A percentile compares a stretch with the other conserved stretches of the same genome.
Conservation (phyloP, 164 flowering plant genomes). For the Santalum album region DNA sequence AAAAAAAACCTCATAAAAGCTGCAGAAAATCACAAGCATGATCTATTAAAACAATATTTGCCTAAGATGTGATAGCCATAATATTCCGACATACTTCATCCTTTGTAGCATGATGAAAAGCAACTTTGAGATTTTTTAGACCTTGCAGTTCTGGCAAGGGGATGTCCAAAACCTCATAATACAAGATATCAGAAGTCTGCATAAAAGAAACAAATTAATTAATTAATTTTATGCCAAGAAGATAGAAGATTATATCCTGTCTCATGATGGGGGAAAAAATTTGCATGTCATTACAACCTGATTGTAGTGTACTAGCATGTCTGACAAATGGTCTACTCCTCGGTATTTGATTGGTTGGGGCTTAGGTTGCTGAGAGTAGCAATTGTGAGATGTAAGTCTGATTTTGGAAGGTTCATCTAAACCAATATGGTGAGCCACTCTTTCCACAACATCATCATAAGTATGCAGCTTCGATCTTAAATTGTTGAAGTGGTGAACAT, state of each 20-base stretch:
- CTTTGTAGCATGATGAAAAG: constrained; percentile 8
- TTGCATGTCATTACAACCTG: constrained; percentile 41
- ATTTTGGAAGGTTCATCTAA: constrained; percentile 91
- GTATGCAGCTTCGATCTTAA: constrained; percentile 69
- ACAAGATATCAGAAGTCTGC: constrained; percentile 7
- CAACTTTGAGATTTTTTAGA: constrained; percentile 6
- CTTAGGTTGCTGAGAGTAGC: constrained; percentile 94
- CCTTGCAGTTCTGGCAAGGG: constrained; percentile 8
- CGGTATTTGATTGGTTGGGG: constrained; percentile 86
- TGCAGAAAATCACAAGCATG: not conserved
- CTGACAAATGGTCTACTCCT: constrained; percentile 76
- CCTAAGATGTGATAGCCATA: not conserved
- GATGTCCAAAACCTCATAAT: constrained; percentile 7
- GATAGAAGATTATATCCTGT: not conserved
- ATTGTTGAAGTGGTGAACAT: not conserved
- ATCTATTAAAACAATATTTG: not conserved
- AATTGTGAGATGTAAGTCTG: constrained; percentile 86
- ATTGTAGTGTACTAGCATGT: constrained; percentile 86
- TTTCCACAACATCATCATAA: constrained; percentile 92
- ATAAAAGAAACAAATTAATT: not conserved
- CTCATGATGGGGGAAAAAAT: not conserved
- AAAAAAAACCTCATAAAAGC: not conserved
- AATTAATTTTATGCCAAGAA: not conserved
- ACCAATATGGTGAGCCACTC: constrained; percentile 66
- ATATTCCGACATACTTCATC: constrained; percentile 2